Evolutionary conservation across 1,139 yeast genomes (phyloP), one percentile per base, ranked within the genome.

Genomic region (Candida tropicalis): DNA sequence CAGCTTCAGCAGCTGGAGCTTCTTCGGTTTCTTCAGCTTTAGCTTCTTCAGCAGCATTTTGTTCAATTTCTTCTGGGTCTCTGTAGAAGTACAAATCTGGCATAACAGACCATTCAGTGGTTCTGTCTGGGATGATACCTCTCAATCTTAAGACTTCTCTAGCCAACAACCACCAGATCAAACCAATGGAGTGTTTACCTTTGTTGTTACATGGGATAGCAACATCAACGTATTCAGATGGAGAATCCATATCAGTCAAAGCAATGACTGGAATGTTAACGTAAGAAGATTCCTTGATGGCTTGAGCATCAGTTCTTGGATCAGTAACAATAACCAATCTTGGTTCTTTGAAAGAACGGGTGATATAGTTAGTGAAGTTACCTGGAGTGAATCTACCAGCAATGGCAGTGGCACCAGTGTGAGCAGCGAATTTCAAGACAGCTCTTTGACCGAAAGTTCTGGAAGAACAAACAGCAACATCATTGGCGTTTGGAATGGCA

Each of bases 301-400:
- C 98, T 83, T 93, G 99, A 69, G 97, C 87, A 73, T 93, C 99
- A 64, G 98, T 91, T 84, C 99, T 93, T 82, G 99, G 99, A 82
- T 93, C 99, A 68, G 99, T 93, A 68, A 93, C 99, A 68, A 93
- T 81, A 75, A 93, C 90, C 75, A 95, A 85, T 83, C 99, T 89
- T 84, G 99, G 99, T 82, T 95, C 99, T 83, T 91, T 93, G 97
- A 93, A 95, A 65, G 98, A 89, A 81, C 98, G 95, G 79, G 99
- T 95, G 84, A 91, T 93, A 84, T 95, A 95, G 84, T 95, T 95
- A 75, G 99, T 95, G 91, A 95, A 95, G 84, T 88, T 86, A 87
- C 99, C 99, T 79, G 99, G 99, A 66, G 99, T 95, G 90, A 95
- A 95, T 82, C 99, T 91, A 79, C 99, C 99, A 65, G 99, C 99